Base-by-base conservation (phyloP, 192 early-diverging fungal species). In the Podochytrium sp. region DNA sequence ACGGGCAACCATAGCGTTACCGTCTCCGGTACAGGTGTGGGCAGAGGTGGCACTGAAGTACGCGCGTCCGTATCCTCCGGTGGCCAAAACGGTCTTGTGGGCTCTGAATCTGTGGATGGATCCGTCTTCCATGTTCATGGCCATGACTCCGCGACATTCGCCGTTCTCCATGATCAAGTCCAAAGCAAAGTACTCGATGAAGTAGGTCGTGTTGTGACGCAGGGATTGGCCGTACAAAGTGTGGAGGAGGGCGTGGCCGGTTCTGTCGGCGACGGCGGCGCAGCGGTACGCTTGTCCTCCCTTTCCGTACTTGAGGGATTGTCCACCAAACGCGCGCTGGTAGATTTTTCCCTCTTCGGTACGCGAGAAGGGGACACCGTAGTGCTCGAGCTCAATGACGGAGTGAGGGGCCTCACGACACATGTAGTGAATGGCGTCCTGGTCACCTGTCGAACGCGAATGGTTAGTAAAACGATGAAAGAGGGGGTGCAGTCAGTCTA, bases 391-490 rank as follows among this genome's bases (percentile, higher is more conserved):
- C 85, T 99, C 97, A 71, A 96, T 91, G 41, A 99, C 97, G 49
- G 92, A 89, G 80, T 94, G 85, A 59, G 94, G 95, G 33, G 97
- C 97, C 83, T 99, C 97, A 60, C 95, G 91, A 83, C 96, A 98
- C 97, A 99, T 99, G 85, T 99, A 99, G 80, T 99, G 97, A 68
- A 99, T 99, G 59, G 97, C 97, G 71, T 99, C 96, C 87, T 99
- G 97, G 85, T 99, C 97, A 77, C 84, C 80, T 84, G 42, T 61
- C 29, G 6, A n/a, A n/a, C n/a, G 41, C 4, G 33, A 38, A 78
- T 12, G 7, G 34, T 38, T 2, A 62, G 43, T 20, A 47, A 38
- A 57, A 27, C 29, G 33, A 62, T 29, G 60, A 62, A 1, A 16
- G 23, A 37, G 18, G 35, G 32, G 60, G 10, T 57, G 7, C 0